Conservation (phyloP, 2,329 filamentous ascomycete genomes). For the Acephala macrosclerotiorum region DNA sequence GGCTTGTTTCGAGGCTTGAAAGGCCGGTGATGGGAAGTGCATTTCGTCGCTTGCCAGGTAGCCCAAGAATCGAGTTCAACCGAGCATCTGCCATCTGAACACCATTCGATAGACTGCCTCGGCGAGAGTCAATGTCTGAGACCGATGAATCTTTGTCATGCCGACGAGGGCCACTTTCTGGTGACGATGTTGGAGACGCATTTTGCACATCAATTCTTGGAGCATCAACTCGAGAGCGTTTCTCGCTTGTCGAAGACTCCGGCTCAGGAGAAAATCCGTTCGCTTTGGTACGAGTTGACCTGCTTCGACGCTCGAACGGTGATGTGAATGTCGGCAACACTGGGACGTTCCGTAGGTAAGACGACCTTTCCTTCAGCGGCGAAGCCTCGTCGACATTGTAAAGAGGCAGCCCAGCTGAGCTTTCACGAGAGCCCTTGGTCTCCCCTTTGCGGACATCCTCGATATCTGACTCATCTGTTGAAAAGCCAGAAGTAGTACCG, state of each 20-base stretch:
- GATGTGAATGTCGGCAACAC: conserved; percentile 58
- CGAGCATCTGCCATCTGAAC: conserved; percentile 40
- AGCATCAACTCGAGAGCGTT: conserved; percentile 47
- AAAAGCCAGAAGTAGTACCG: conserved; percentile 51
- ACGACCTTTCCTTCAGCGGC: conserved; percentile 29
- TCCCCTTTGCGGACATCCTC: conserved; percentile 52
- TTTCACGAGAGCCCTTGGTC: conserved; percentile 49
- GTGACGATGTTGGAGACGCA: conserved; percentile 44
- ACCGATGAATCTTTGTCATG: conserved; percentile 36
- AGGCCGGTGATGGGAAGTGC: conserved; percentile 54
- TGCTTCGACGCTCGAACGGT: conserved; percentile 49
- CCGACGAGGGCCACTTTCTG: conserved; percentile 24
- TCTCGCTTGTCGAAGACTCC: conserved; percentile 39
- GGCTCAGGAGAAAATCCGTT: conserved; percentile 38
- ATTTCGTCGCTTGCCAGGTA: conserved; percentile 44
- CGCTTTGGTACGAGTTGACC: conserved; percentile 37
- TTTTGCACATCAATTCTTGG: conserved; percentile 55
- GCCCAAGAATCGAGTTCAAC: conserved; percentile 45
- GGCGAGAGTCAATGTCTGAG: conserved; percentile 39
- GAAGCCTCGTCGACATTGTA: conserved; percentile 30
- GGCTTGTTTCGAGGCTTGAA: conserved; percentile 47
- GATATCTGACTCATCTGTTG: conserved; percentile 55
- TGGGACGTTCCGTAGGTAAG: conserved; percentile 48
- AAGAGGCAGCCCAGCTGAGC: conserved; percentile 39
- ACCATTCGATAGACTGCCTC: conserved; percentile 34